Base-by-base conservation (phyloP, 257 asterid species). In the Nicotiana noctiflora region DNA sequence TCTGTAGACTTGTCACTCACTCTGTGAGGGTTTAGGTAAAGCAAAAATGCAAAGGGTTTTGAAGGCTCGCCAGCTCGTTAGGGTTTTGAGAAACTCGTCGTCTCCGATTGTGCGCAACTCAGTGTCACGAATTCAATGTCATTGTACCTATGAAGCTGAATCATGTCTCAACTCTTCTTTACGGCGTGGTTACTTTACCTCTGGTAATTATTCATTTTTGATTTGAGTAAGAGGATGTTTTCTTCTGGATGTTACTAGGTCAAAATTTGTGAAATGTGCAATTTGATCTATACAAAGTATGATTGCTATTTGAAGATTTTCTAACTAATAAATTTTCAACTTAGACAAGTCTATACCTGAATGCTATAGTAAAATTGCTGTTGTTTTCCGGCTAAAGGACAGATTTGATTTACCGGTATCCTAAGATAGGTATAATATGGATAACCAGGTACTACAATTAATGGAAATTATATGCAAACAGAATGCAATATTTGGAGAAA, bases 21-120 rank as follows among this genome's bases (percentile, higher is more conserved):
- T 34, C 6, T 70, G 37, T 21, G 77, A 70, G 77, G 59, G 77
- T 70, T 70, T 21, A 1, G 10, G 40, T 1, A 70, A 10, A 44
- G 13, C 1, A 70, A 86, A 89, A 86, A 89, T 91, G 93, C 88
- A 84, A 86, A 81, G 88, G 51, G 66, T 84, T 66, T 83, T 79
- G 68, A 89, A 84, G 75, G 84, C 87, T 15, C 85, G 80, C 27
- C 83, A 83, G 70, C 76, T 81, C 59, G 76, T 80, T 87, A 91
- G 89, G 91, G 89, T 84, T 85, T 57, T 85, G 75, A 85, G 51
- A 59, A 75, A 70, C 79, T 83, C 85, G 3, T 67, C 82, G 32
- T 21, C 77, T 70, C 75, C 86, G 64, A 82, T 57, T 80, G 10
- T 87, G n/a, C 59, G 80, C 82, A 74, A 80, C 81, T 76, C 90